A percentile compares a stretch with the other conserved stretches of the same genome.
These are phyloP conservation scores for Calocybe gambosa DNA, from an alignment of 1,284 basidiomycete species.

Conservation along the genomic window DNA sequence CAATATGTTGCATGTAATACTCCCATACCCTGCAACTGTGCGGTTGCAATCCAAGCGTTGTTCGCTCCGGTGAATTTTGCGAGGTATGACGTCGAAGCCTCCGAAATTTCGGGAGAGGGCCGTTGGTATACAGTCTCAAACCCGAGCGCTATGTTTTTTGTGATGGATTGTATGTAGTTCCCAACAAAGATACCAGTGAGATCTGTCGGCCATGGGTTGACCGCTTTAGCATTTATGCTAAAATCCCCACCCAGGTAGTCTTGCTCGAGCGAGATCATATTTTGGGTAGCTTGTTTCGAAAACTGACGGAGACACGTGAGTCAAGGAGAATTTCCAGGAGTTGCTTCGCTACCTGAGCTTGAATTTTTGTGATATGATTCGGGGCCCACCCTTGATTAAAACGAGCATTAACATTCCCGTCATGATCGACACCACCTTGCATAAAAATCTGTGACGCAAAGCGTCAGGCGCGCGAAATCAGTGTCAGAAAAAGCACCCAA, in stretches of 20 bases:
- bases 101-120: slow-evolving; percentile 67
- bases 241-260: slow-evolving; percentile 91
- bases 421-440: slow-evolving; percentile 92
- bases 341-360: slow-evolving; percentile 68
- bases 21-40: slow-evolving; percentile 84
- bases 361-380: slow-evolving; percentile 79
- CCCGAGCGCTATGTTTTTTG: slow-evolving; percentile 87
- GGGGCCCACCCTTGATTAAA: slow-evolving; percentile 88
- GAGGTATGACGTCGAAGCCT: slow-evolving; percentile 80
- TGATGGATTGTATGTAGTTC: slow-evolving; percentile 93
- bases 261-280: slow-evolving; percentile 92
- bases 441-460: slow-evolving; percentile 65
- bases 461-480: slow-evolving; percentile 11
- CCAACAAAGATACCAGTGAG: slow-evolving; percentile 92
- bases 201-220: slow-evolving; percentile 90
- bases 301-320: slow-evolving; percentile 36
- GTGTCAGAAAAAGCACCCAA: slow-evolving; percentile 28
- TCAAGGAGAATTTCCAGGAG: not conserved
- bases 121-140: slow-evolving; percentile 87
- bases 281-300: slow-evolving; percentile 69
- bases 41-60: slow-evolving; percentile 89
- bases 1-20: slow-evolving; percentile 93
- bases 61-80: slow-evolving; percentile 76
- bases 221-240: slow-evolving; percentile 81
- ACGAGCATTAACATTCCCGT: slow-evolving; percentile 85